These are phyloP conservation scores for Collybia sordida DNA, from an alignment of 768 basidiomycete species.

Conservation along the genomic window DNA sequence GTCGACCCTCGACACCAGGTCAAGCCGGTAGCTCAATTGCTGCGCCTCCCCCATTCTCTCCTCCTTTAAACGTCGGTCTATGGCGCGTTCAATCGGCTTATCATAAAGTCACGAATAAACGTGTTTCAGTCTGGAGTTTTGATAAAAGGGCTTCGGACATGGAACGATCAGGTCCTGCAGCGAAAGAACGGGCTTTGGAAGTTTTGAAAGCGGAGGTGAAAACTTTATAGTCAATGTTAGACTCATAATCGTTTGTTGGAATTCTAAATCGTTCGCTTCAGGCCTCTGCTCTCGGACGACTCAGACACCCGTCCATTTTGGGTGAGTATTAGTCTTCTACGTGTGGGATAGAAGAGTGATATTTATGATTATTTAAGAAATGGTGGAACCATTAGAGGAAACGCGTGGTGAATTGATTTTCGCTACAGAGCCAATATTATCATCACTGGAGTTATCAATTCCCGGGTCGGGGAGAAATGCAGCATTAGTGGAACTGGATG, in stretches of 20 bases:
- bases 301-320: slow-evolving; percentile 92
- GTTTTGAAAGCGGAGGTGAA: slow-evolving; percentile 87
- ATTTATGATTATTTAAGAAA: slow-evolving; percentile 52
- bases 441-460: slow-evolving; percentile 79
- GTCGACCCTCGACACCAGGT: slow-evolving; percentile 51
- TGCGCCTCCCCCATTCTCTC: slow-evolving; percentile 42
- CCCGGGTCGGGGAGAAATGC: slow-evolving; percentile 56
- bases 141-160: slow-evolving; percentile 80
- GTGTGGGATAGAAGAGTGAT: slow-evolving; percentile 3
- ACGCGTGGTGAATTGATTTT: slow-evolving; percentile 86
- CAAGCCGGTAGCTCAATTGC: slow-evolving; percentile 26
- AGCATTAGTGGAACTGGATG: slow-evolving; percentile 82
- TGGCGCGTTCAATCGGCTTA: slow-evolving; percentile 88
- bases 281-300: slow-evolving; percentile 80
- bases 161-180: slow-evolving; percentile 63
- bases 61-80: slow-evolving; percentile 71
- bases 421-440: slow-evolving; percentile 88
- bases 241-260: slow-evolving; percentile 8
- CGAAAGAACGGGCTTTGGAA: slow-evolving; percentile 76
- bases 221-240: slow-evolving; percentile 13
- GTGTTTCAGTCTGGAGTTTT: slow-evolving; percentile 89
- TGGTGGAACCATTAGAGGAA: slow-evolving; percentile 97
- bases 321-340: slow-evolving; percentile 42
- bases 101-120: slow-evolving; percentile 89
- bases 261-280: slow-evolving; percentile 25